Evolutionary conservation across 805 yeast species (phyloP), one percentile per base, ranked within the genome.

Genomic region (Komagataella pseudopastoris): DNA sequence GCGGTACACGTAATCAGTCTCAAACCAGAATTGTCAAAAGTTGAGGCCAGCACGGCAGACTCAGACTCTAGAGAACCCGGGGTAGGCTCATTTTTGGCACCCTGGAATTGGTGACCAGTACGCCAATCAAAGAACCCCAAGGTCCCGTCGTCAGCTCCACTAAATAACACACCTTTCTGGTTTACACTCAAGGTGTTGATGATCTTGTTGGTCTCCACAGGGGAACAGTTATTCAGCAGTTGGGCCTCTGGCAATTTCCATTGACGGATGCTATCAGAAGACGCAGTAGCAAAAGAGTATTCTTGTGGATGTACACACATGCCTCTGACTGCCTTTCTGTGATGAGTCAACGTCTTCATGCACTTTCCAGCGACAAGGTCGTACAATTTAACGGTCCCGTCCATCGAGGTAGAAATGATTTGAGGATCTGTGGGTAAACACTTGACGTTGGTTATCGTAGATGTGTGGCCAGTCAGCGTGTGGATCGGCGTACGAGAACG

Each of bases 381-480:
- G 96, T 96, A 93, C n/a, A 90, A 68, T 54, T 89, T 70, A 3
- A 93, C 77, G 0, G 96, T 88, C 0, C 85, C 74, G 64, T 93
- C 99, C 75, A 80, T 81, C 0, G 96, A 85, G 18, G 88, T 79
- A 20, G 95, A 77, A 6, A 91, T 68, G 2, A 93, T 71, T 63
- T 93, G 98, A 1, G 98, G 98, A 54, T 88, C 95, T 1, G 78
- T 78, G 0, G 78, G 72, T 50, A 85, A 82, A 52, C 88, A 72
- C 44, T 70, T 71, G 1, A 93, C 84, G 49, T 82, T 72, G 51
- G 83, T 83, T 4, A 93, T 78, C 14, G 93, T 83, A 45, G 78
- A 76, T 55, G 80, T 76, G 65, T 93, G 99, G 0, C 98, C 98
- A 2, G 82, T 71, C 44, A 93, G 69, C 0, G 85, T 85, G 74